Conservation (phyloP, 2,329 filamentous ascomycete genomes). For the Clathrospora elynae region DNA sequence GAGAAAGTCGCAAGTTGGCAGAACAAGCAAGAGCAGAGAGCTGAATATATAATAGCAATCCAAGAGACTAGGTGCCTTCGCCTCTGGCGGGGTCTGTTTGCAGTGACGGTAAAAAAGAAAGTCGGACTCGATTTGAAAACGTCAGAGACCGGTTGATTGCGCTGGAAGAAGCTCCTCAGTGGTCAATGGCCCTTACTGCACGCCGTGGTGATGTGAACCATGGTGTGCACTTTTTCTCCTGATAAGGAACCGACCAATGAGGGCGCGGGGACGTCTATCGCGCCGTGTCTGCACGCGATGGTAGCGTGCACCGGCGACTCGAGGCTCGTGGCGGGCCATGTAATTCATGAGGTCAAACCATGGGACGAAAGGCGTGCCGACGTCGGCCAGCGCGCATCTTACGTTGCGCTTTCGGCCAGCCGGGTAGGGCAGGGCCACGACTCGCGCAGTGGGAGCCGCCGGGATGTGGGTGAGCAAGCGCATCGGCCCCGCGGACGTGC, state of each 20-base stretch:
- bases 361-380: conserved; percentile 12
- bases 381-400: conserved; percentile 26
- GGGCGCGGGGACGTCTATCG: conserved; percentile 13
- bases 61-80: conserved; percentile 18
- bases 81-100: conserved; percentile 25
- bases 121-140: conserved; percentile 58
- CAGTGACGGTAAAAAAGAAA: conserved; percentile 24
- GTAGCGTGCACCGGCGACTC: conserved; percentile 24
- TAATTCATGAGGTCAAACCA: conserved; percentile 38
- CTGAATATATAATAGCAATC: conserved; percentile 38
- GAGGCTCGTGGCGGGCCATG: conserved; percentile 23
- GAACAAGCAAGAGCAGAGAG: conserved; percentile 17
- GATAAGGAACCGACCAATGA: conserved; percentile 45
- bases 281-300: conserved; percentile 33
- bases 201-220: conserved; percentile 35
- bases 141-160: conserved; percentile 63
- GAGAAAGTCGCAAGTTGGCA: conserved; percentile 13
- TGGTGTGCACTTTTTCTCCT: conserved; percentile 40
- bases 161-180: conserved; percentile 68
- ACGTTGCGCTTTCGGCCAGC: conserved; percentile 24
- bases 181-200: conserved; percentile 28
- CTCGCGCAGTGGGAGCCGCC: conserved; percentile 15
- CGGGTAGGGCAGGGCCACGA: conserved; percentile 5
- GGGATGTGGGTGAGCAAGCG: conserved; percentile 2
- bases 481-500: conserved; percentile 5